Evolutionary conservation across 164 flowering plant genomes (phyloP).

Genomic region (Annona cherimola): DNA sequence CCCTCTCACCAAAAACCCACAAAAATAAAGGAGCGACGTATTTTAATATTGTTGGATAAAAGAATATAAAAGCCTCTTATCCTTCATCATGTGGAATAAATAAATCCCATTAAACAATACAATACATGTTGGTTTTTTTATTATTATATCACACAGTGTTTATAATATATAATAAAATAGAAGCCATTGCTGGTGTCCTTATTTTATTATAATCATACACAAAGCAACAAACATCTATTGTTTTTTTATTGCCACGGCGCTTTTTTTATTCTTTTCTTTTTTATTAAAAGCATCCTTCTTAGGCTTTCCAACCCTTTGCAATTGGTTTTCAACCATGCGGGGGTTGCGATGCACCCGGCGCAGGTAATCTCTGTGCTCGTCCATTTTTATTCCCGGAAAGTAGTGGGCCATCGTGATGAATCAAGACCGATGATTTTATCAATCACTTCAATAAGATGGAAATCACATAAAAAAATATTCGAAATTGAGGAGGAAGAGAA

Average conservation of each 20-base stretch:
- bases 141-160: background rate
- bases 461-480: no score
- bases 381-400: no score
- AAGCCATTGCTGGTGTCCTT: background rate
- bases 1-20: background rate
- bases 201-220: background rate
- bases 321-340: background rate
- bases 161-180: background rate
- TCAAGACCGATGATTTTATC: no score
- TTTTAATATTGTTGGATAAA: background rate
- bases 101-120: background rate
- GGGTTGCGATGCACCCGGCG: no score
- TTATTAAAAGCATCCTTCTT: conserved; percentile 8
- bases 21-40: background rate
- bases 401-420: no score
- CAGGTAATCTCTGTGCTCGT: no score
- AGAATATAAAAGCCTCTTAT: background rate
- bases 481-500: no score
- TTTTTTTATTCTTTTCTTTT: background rate
- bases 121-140: background rate
- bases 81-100: conserved; percentile 1
- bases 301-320: conserved; percentile 10
- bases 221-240: conserved; percentile 7
- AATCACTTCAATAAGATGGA: no score
- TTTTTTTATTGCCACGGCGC: conserved; percentile 3